Conservation (phyloP, 768 basidiomycete genomes). For the Cubamyces sp. region DNA sequence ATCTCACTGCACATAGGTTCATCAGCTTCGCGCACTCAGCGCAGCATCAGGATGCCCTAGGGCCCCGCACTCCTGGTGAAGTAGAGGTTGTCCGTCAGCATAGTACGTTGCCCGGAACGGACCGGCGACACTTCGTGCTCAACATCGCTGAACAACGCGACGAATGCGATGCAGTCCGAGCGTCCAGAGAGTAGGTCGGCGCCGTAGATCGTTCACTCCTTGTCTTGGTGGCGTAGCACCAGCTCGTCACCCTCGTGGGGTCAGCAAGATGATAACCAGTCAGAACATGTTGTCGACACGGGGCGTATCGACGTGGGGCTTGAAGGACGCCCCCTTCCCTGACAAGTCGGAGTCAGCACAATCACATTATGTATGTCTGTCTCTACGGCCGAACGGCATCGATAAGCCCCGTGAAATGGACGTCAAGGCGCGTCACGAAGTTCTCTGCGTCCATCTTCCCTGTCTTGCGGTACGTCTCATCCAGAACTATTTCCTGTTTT, state of each 20-base stretch:
- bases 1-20: neutral
- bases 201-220: constrained; percentile 38
- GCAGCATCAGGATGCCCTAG: constrained; percentile 6
- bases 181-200: constrained; percentile 27
- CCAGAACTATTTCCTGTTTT: constrained; percentile 25
- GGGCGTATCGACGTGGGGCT: constrained; percentile 35
- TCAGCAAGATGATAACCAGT: constrained; percentile 52
- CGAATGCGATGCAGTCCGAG: constrained; percentile 36
- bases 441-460: constrained; percentile 30
- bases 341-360: neutral
- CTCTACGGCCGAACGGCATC: neutral
- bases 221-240: constrained; percentile 32
- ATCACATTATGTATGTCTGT: neutral
- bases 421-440: constrained; percentile 28
- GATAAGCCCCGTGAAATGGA: constrained; percentile 6
- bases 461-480: constrained; percentile 33
- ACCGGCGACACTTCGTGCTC: constrained; percentile 50
- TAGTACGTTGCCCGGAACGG: constrained; percentile 45
- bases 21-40: neutral
- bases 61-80: neutral
- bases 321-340: constrained; percentile 35
- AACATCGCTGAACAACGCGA: constrained; percentile 48
- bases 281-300: constrained; percentile 40
- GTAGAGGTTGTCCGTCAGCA: constrained; percentile 47
- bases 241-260: constrained; percentile 50